Percentiles rank a stretch among this genome's conserved stretches.
Conservation (phyloP, 1,284 basidiomycete species). For the Ganoderma meredithae region DNA sequence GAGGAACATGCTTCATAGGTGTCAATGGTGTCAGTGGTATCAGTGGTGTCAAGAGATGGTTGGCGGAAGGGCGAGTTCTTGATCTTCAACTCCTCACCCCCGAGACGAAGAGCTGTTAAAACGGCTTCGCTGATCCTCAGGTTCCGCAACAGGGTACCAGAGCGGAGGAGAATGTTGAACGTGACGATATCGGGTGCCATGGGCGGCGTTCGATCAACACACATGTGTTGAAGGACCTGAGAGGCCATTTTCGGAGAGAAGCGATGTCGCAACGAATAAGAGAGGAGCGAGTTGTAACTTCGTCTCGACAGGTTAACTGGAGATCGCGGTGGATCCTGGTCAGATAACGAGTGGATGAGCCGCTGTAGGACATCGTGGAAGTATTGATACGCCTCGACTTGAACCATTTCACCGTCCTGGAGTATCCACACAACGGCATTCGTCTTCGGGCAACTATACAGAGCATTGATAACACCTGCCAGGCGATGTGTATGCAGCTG, state of each 20-base stretch:
- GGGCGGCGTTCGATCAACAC: constrained; percentile 45
- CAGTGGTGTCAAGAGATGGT: background rate
- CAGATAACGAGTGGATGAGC: constrained; percentile 46
- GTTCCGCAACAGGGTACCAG: constrained; percentile 59
- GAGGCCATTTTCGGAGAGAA: constrained; percentile 56
- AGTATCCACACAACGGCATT: constrained; percentile 53
- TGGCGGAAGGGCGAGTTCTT: constrained; percentile 12
- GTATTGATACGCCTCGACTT: constrained; percentile 60
- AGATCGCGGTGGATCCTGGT: constrained; percentile 2
- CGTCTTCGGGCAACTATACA: constrained; percentile 60
- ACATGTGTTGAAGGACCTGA: constrained; percentile 63
- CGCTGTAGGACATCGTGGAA: constrained; percentile 63
- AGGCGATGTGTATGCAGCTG: constrained; percentile 54
- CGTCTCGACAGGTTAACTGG: constrained; percentile 49
- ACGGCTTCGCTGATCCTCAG: constrained; percentile 49
- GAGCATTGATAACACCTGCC: constrained; percentile 52
- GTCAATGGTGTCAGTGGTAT: background rate
- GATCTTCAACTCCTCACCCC: constrained; percentile 7
- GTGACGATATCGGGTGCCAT: constrained; percentile 56
- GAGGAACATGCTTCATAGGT: background rate
- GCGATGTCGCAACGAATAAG: constrained; percentile 70
- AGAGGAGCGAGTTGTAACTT: constrained; percentile 68
- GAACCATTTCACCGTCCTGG: constrained; percentile 37
- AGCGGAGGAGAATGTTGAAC: constrained; percentile 64
- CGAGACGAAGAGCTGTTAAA: constrained; percentile 31